These are phyloP conservation scores for Beauveria sp. DNA, from an alignment of 2,329 filamentous ascomycete species.

Conservation along the genomic window DNA sequence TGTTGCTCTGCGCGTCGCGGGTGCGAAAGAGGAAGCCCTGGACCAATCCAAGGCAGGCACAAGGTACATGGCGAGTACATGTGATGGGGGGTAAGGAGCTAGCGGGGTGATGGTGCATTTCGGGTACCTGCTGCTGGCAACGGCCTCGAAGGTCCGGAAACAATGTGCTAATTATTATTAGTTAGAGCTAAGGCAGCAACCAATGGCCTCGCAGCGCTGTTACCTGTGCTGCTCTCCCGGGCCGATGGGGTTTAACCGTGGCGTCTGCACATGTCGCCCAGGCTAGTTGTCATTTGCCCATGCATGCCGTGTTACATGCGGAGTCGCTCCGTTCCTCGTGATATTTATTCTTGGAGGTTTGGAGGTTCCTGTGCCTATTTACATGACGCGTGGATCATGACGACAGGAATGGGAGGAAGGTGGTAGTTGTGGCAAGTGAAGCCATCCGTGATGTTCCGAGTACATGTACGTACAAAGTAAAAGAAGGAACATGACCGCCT, in stretches of 20 bases:
- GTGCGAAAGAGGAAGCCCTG: neutral
- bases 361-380: neutral
- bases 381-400: neutral
- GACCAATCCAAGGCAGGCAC: neutral
- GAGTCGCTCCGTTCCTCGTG: constrained; percentile 1
- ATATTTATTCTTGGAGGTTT: constrained; percentile 1
- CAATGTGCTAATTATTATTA: no score
- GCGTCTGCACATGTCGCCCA: neutral
- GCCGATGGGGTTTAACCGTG: constrained; percentile 5
- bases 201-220: constrained; percentile 20
- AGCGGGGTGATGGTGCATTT: neutral
- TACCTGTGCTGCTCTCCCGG: constrained; percentile 20
- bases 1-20: constrained; percentile 2
- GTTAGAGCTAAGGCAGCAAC: constrained; percentile 1
- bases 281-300: constrained; percentile 1
- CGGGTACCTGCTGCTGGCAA: neutral
- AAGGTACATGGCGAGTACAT: neutral
- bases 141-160: no score
- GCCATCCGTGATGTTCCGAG: neutral
- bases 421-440: neutral
- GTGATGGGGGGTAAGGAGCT: neutral
- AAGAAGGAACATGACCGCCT: no score
- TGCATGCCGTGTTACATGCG: neutral
- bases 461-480: neutral
- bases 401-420: neutral